Evolutionary conservation across 495 filamentous ascomycete genomes (phyloP).

Genomic region (Aspergillus taichungensis): DNA sequence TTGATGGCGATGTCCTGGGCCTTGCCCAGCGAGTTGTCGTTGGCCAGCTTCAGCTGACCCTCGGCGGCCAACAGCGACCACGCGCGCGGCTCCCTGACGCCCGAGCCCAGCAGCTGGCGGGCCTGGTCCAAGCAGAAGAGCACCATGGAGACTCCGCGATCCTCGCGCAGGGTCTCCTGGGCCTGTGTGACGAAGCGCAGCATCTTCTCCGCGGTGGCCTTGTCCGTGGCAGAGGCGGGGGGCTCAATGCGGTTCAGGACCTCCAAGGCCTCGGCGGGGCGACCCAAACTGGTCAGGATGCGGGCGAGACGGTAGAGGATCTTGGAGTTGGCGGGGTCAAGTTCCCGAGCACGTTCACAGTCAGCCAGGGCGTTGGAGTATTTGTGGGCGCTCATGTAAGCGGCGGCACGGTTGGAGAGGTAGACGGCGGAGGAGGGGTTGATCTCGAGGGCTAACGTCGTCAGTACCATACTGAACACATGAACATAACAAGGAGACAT

Average conservation of each 20-base stretch:
- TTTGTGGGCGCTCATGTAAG: conserved; percentile 74
- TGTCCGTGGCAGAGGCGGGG: conserved; percentile 73
- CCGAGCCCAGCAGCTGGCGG: conserved; percentile 62
- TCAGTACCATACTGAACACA: conserved; percentile 1
- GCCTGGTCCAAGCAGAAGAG: conserved; percentile 87
- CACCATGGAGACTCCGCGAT: conserved; percentile 78
- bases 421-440: conserved; percentile 66
- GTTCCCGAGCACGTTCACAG: conserved; percentile 64
- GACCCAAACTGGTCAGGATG: conserved; percentile 77
- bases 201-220: conserved; percentile 72
- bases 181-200: conserved; percentile 71
- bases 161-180: conserved; percentile 60
- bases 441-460: conserved; percentile 57
- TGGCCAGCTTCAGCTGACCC: conserved; percentile 91
- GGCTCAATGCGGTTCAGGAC: conserved; percentile 57
- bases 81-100: conserved; percentile 72
- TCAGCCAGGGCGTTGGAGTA: conserved; percentile 78
- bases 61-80: conserved; percentile 91
- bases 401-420: conserved; percentile 89
- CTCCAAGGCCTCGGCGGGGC: conserved; percentile 77
- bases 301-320: conserved; percentile 80
- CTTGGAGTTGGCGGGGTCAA: conserved; percentile 77
- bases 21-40: conserved; percentile 77
- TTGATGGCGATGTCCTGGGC: conserved; percentile 87
- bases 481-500: background rate